phyloP scores from a whole-genome alignment of 345 rosid species.

The Salix dunnii region DNA sequence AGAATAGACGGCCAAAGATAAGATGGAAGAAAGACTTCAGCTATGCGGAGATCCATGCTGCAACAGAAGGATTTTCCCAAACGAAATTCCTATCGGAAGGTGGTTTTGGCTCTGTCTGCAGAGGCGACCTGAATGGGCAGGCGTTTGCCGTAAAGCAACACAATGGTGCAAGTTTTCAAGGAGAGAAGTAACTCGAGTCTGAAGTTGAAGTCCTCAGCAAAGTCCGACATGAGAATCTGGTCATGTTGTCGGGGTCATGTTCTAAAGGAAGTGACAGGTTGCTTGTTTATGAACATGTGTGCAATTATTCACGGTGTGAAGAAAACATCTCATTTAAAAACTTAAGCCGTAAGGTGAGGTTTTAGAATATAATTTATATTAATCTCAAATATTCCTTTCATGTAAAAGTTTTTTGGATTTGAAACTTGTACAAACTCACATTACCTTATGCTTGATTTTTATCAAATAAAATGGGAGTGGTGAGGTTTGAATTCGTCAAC shows the following conservation, averaged over 20 bases:
- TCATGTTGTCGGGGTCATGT: conserved; percentile 58
- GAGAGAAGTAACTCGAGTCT: conserved; percentile 63
- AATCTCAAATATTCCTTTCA: no score
- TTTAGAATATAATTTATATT: no score
- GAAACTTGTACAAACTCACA: no score
- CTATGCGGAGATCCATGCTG: conserved; percentile 48
- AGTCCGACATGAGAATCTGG: conserved; percentile 59
- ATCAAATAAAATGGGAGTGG: no score
- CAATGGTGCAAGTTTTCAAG: conserved; percentile 49
- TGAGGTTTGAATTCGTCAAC: no score
- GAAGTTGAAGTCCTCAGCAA: conserved; percentile 57
- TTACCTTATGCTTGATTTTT: no score
- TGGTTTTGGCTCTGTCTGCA: conserved; percentile 60
- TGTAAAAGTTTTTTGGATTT: no score
- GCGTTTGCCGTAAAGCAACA: conserved; percentile 62
- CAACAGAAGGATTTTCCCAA: conserved; percentile 46
- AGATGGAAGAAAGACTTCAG: conserved; percentile 54
- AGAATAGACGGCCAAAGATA: conserved; percentile 49
- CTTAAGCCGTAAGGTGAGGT: no score
- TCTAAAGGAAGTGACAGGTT: conserved; percentile 51
- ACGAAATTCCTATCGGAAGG: conserved; percentile 58
- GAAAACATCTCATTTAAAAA: no score
- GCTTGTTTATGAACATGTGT: conserved; percentile 63
- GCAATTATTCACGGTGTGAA: conserved; percentile 56
- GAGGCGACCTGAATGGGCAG: conserved; percentile 44